These are phyloP conservation scores for Pleurotus ostreatus DNA, from an alignment of 768 basidiomycete genomes.

Conservation along the genomic window DNA sequence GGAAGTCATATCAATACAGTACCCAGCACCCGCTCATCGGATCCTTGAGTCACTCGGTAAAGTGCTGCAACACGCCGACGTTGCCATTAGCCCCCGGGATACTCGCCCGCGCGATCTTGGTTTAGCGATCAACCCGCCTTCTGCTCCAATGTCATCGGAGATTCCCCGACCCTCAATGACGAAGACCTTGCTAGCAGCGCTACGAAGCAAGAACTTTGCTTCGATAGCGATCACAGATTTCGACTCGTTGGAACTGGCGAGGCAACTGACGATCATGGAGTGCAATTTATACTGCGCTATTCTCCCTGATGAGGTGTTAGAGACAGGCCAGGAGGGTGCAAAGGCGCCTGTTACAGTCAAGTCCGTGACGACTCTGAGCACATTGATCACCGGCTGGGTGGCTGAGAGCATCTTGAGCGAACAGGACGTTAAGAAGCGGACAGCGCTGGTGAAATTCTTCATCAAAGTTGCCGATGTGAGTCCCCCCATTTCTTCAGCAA, in stretches of 20 bases:
- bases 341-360: slow-evolving; percentile 68
- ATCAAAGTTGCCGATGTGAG: slow-evolving; percentile 90
- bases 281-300: slow-evolving; percentile 83
- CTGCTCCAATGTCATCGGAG: slow-evolving; percentile 46
- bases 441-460: slow-evolving; percentile 79
- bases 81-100: slow-evolving; percentile 50
- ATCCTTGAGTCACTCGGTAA: slow-evolving; percentile 64
- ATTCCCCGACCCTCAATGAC: slow-evolving; percentile 87
- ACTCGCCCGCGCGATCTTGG: slow-evolving; percentile 73
- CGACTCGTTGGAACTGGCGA: slow-evolving; percentile 85
- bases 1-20: slow-evolving; percentile 57
- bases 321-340: slow-evolving; percentile 70
- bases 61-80: slow-evolving; percentile 45
- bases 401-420: slow-evolving; percentile 93
- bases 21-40: slow-evolving; percentile 66
- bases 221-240: slow-evolving; percentile 82
- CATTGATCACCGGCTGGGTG: slow-evolving; percentile 93
- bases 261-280: slow-evolving; percentile 95
- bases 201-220: slow-evolving; percentile 63
- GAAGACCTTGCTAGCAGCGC: slow-evolving; percentile 63
- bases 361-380: slow-evolving; percentile 84
- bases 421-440: slow-evolving; percentile 82
- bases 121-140: slow-evolving; percentile 65
- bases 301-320: slow-evolving; percentile 83
- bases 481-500: slow-evolving; percentile 12